These are phyloP conservation scores for Talaromyces wortmannii DNA, from an alignment of 495 filamentous ascomycete genomes.

Conservation along the genomic window DNA sequence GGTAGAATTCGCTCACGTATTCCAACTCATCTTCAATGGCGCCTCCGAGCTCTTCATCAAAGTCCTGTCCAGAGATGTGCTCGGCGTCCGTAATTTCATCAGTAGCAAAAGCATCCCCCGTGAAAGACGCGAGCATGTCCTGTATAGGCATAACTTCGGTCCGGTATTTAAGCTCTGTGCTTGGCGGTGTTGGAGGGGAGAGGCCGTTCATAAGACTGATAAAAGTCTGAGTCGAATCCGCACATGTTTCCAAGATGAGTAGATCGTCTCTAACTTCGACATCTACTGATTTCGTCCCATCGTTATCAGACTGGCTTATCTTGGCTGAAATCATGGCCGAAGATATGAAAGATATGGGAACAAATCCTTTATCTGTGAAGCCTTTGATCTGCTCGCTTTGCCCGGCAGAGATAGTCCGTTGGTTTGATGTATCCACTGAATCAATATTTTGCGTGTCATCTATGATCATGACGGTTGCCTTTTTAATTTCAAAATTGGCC, in stretches of 20 bases:
- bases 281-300: slow-evolving; percentile 60
- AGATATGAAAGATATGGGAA: slow-evolving; percentile 78
- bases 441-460: slow-evolving; percentile 61
- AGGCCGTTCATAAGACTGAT: slow-evolving; percentile 74
- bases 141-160: slow-evolving; percentile 80
- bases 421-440: slow-evolving; percentile 30
- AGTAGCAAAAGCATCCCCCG: slow-evolving; percentile 68
- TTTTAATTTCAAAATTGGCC: slow-evolving; percentile 61
- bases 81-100: slow-evolving; percentile 12
- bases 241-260: slow-evolving; percentile 87
- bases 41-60: slow-evolving; percentile 9
- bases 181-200: slow-evolving; percentile 74
- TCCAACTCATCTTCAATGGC: slow-evolving; percentile 48
- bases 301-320: slow-evolving; percentile 39
- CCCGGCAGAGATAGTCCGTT: slow-evolving; percentile 36
- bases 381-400: slow-evolving; percentile 56
- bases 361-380: slow-evolving; percentile 67
- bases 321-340: slow-evolving; percentile 62
- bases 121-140: slow-evolving; percentile 85
- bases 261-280: slow-evolving; percentile 79
- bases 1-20: slow-evolving; percentile 59
- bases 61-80: slow-evolving; percentile 9
- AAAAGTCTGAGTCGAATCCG: slow-evolving; percentile 93
- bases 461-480: slow-evolving; percentile 74
- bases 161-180: slow-evolving; percentile 73